Base-by-base conservation (phyloP, 2,329 filamentous ascomycete species). In the Paecilomyces variotii region DNA sequence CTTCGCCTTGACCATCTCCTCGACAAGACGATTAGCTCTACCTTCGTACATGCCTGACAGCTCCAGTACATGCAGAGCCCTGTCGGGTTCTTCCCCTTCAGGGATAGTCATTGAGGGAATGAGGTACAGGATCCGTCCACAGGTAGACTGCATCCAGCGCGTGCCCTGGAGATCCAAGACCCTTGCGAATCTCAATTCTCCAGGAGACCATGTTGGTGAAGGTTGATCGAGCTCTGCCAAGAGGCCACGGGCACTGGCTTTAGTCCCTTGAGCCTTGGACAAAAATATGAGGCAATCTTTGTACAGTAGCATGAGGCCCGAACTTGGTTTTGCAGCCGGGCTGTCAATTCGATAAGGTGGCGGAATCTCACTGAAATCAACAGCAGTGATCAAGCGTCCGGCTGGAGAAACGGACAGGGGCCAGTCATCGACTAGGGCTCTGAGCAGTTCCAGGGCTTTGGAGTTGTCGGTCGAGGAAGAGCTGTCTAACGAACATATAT, bases 401-500 rank as follows among this genome's bases (percentile, higher is more conserved):
- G 84, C 81, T 0, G 89, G 88, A 64, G 87, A 84, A 26, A 92
- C 82, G 55, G 87, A 82, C 25, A 77, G 69, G 0, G 91, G 90
- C 90, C 91, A 96, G 53, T 82, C 84, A 66, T 90, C 85, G 50
- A 95, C 83, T 72, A 94, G 83, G 63, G 87, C 87, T 62, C 87
- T 87, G 54, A 97, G 78, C 50, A 89, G 86, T 64, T 86, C 88
- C 34, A 88, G 83, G 52, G 90, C 80, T 64, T 90, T 88, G 9
- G 87, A 86, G 64, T 91, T 89, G 67, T 90, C 88, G 2, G 75
- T 74, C 1, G 84, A 66, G 73, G 80, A 67, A 68, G 89, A 70
- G 77, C 89, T 82, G 67, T 97, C 93, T 76, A 97, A 87, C 14
- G 93, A 95, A 74, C 94, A 99, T 51, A 99, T 99, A 57, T 96